Evolutionary conservation across 2,329 filamentous ascomycete genomes (phyloP).

Genomic region (Calonectria montana): DNA sequence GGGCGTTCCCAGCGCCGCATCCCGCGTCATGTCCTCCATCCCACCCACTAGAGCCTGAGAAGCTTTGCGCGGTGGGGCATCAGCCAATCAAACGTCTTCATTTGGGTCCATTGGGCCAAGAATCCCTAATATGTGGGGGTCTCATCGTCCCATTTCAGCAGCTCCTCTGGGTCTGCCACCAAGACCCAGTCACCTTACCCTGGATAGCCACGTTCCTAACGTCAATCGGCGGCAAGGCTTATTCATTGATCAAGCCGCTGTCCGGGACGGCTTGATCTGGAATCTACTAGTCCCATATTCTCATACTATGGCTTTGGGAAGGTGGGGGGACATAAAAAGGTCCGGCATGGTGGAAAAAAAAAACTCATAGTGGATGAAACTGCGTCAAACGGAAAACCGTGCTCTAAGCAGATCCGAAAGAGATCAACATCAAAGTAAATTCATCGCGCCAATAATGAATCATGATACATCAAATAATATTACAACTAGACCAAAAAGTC

Average conservation of each 20-base stretch:
- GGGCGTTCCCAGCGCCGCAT: not conserved
- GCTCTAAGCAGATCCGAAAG: too few relatives aligned
- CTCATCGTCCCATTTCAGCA: constrained; percentile 6
- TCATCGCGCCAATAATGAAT: too few relatives aligned
- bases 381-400: too few relatives aligned
- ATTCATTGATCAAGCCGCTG: not conserved
- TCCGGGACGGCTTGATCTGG: too few relatives aligned
- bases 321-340: not conserved
- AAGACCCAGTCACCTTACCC: not conserved
- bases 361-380: too few relatives aligned
- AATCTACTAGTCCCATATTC: not conserved
- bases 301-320: not conserved
- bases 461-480: too few relatives aligned
- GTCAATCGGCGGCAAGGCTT: not conserved
- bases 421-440: not conserved
- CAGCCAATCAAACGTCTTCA: not conserved
- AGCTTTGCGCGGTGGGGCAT: not conserved
- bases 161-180: not conserved
- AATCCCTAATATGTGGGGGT: constrained; percentile 17
- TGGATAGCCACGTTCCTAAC: constrained; percentile 1
- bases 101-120: constrained; percentile 23
- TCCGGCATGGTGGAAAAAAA: too few relatives aligned
- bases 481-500: too few relatives aligned
- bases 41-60: constrained; percentile 3
- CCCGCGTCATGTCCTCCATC: constrained; percentile 1